Conservation (phyloP, 2,329 filamentous ascomycete species). For the Aspergillus melleus region DNA sequence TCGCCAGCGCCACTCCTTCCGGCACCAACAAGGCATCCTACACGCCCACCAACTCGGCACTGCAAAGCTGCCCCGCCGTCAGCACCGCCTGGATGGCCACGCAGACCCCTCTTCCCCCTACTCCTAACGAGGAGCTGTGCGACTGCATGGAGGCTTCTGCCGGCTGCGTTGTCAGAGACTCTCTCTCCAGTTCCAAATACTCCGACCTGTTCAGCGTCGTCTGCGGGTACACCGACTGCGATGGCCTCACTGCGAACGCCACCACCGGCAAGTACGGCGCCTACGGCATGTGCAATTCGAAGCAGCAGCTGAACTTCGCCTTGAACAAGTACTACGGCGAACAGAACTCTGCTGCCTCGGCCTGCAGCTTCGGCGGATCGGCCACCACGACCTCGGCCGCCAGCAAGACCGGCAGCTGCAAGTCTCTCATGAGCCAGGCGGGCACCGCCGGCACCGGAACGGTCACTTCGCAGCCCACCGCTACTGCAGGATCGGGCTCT, state of each 20-base stretch:
- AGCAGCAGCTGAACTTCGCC: slow-evolving; percentile 45
- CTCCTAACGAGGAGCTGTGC: slow-evolving; percentile 75
- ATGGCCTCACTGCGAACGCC: slow-evolving; percentile 40
- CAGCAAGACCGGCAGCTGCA: slow-evolving; percentile 39
- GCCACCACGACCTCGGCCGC: slow-evolving; percentile 39
- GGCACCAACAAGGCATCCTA: slow-evolving; percentile 67
- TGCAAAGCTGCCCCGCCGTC: slow-evolving; percentile 67
- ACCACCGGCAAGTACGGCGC: slow-evolving; percentile 46
- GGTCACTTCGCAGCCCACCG: slow-evolving; percentile 37
- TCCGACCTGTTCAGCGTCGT: slow-evolving; percentile 61
- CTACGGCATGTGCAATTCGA: slow-evolving; percentile 47
- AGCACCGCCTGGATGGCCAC: slow-evolving; percentile 67
- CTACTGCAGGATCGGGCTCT: slow-evolving; percentile 21
- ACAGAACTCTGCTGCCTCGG: slow-evolving; percentile 37
- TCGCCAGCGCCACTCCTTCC: slow-evolving; percentile 65
- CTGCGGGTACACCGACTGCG: slow-evolving; percentile 43
- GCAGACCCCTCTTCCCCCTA: slow-evolving; percentile 67
- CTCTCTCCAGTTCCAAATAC: slow-evolving; percentile 22
- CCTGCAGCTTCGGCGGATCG: slow-evolving; percentile 45
- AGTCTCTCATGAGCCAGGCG: slow-evolving; percentile 40
- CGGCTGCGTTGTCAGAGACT: slow-evolving; percentile 63
- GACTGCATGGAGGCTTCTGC: slow-evolving; percentile 76
- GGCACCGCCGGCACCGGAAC: slow-evolving; percentile 41
- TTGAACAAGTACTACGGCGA: slow-evolving; percentile 47
- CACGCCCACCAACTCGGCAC: slow-evolving; percentile 68